Percentiles rank a stretch among this genome's conserved stretches.
These are phyloP conservation scores for Candida montana DNA, from an alignment of 805 yeast species.

Conservation along the genomic window DNA sequence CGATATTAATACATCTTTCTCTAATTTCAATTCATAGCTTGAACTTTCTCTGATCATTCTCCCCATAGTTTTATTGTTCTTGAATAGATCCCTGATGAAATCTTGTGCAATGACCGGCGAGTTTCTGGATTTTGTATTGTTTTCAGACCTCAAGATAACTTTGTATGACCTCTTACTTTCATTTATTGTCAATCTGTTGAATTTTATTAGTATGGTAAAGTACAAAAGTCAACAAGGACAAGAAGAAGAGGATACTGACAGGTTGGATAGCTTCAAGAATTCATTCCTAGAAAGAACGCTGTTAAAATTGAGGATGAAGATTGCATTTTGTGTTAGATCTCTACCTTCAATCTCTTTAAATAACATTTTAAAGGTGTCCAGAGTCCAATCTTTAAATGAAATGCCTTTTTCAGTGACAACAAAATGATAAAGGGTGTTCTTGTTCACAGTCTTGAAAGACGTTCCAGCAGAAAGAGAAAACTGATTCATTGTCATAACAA, in stretches of 20 bases:
- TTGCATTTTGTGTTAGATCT: background rate
- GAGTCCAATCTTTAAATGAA: background rate
- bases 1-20: conserved; percentile 2
- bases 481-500: background rate
- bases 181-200: no score
- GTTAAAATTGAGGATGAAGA: background rate
- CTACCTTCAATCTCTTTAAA: background rate
- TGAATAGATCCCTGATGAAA: conserved; percentile 3
- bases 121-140: no score
- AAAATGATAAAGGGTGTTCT: conserved; percentile 1
- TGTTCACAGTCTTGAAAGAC: conserved; percentile 2
- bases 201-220: no score
- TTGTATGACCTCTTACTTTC: no score
- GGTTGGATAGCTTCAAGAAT: background rate
- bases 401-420: background rate
- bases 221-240: no score
- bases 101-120: no score
- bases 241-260: conserved; percentile 2
- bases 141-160: no score
- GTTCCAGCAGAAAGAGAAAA: conserved; percentile 5
- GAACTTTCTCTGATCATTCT: conserved; percentile 4
- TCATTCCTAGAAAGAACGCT: background rate
- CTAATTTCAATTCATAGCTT: background rate
- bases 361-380: background rate
- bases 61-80: conserved; percentile 4